These are phyloP conservation scores for Trifolium repens DNA, from an alignment of 306 rosid species.

Conservation along the genomic window DNA sequence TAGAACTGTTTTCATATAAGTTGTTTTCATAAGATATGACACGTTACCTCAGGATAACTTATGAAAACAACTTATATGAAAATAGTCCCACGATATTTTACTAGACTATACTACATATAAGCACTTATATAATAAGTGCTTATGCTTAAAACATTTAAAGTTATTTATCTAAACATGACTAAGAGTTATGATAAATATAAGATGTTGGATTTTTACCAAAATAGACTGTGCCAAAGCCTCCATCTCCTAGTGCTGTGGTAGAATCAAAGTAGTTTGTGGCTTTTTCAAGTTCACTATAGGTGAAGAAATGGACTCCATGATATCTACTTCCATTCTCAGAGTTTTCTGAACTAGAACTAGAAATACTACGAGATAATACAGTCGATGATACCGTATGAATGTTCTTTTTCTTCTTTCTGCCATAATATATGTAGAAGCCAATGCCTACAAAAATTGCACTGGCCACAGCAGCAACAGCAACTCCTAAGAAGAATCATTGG, in stretches of 20 bases:
- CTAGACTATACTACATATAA: no score
- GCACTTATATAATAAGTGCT: no score
- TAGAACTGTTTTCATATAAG: no score
- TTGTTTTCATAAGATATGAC: no score
- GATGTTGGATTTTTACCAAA: slow-evolving; percentile 54
- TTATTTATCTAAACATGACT: not conserved
- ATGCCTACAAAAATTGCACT: slow-evolving; percentile 30
- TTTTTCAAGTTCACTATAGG: slow-evolving; percentile 69
- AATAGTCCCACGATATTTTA: no score
- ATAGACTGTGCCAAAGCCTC: slow-evolving; percentile 84
- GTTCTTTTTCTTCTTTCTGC: slow-evolving; percentile 44
- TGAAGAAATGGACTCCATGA: slow-evolving; percentile 65
- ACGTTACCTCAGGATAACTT: no score
- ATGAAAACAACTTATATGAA: not conserved
- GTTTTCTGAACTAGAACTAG: slow-evolving; percentile 40
- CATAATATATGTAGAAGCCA: slow-evolving; percentile 38
- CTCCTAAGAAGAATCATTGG: slow-evolving; percentile 40
- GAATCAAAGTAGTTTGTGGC: slow-evolving; percentile 73
- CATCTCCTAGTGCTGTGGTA: slow-evolving; percentile 73
- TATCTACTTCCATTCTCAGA: slow-evolving; percentile 54
- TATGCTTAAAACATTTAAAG: no score
- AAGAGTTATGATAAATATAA: not conserved
- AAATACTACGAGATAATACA: slow-evolving; percentile 39
- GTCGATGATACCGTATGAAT: slow-evolving; percentile 32
- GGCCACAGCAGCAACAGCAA: slow-evolving; percentile 18